A percentile compares a stretch with the other conserved stretches of the same genome.
Conservation (phyloP, 1,284 basidiomycete species). For the Hemileia vastatrix region DNA sequence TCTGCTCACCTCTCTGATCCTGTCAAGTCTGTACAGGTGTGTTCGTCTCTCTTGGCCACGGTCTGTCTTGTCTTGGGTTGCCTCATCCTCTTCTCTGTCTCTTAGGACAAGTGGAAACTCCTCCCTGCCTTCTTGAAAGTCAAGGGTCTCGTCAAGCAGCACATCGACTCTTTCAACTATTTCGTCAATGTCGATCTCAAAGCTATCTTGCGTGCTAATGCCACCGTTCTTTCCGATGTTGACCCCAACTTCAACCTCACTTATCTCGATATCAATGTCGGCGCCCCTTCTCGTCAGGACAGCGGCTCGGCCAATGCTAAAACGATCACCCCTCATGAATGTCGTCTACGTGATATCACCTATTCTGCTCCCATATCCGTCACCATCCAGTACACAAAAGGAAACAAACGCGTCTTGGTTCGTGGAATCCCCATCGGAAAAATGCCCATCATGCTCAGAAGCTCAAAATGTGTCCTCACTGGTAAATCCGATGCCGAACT, state of each 20-base stretch:
- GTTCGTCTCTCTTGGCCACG: constrained; percentile 23
- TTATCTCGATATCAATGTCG: constrained; percentile 89
- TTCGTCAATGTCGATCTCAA: constrained; percentile 96
- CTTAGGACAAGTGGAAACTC: constrained; percentile 90
- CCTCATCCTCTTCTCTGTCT: not conserved
- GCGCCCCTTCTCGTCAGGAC: constrained; percentile 80
- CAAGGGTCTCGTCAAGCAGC: constrained; percentile 98
- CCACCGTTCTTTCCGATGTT: constrained; percentile 87
- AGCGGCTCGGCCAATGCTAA: constrained; percentile 62
- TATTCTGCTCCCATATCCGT: constrained; percentile 92
- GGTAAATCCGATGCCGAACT: constrained; percentile 68
- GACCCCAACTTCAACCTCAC: constrained; percentile 96
- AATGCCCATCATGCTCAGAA: constrained; percentile 92
- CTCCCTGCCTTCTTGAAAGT: constrained; percentile 89
- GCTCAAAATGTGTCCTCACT: constrained; percentile 83
- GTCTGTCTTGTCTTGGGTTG: not conserved
- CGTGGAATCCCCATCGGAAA: constrained; percentile 82
- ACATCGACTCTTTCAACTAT: constrained; percentile 99
- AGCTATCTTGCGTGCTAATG: constrained; percentile 84
- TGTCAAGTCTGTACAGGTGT: constrained; percentile 50
- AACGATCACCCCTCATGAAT: constrained; percentile 91
- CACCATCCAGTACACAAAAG: constrained; percentile 89
- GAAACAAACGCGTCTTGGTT: constrained; percentile 73
- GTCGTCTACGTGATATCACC: constrained; percentile 87
- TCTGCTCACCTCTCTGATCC: constrained; percentile 48